These are phyloP conservation scores for Draba incana DNA, from an alignment of 345 rosid genomes.

Conservation along the genomic window DNA sequence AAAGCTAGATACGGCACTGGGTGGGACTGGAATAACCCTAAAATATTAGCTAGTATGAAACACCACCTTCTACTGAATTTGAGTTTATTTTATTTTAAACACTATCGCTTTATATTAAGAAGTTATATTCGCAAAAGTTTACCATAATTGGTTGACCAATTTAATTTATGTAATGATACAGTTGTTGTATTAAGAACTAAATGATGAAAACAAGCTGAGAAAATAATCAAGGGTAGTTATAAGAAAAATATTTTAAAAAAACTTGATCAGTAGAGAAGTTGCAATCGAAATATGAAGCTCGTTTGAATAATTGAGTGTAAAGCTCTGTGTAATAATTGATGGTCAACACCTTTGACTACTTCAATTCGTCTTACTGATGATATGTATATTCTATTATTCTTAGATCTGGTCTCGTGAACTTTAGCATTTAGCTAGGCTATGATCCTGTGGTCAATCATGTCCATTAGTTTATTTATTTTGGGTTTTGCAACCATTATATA, in stretches of 20 bases:
- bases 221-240: neutral
- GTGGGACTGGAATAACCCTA: slow-evolving; percentile 17
- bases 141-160: neutral
- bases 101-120: no score
- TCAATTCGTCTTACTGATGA: slow-evolving; percentile 20
- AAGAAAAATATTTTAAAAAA: neutral
- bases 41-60: neutral
- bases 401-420: slow-evolving; percentile 38
- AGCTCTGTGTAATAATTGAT: slow-evolving; percentile 16
- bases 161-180: neutral
- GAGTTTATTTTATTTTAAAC: no score
- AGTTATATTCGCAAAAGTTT: neutral
- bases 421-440: slow-evolving; percentile 13
- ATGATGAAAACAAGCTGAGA: neutral
- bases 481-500: no score
- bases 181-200: neutral
- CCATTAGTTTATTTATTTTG: slow-evolving; percentile 14
- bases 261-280: neutral
- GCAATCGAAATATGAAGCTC: neutral
- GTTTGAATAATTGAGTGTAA: neutral
- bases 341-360: slow-evolving; percentile 40
- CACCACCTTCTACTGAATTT: neutral
- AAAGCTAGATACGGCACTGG: no score
- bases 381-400: neutral
- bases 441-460: slow-evolving; percentile 34